phyloP scores from a whole-genome alignment of 2,329 filamentous ascomycete genomes.

The Hypoxylon sp. region DNA sequence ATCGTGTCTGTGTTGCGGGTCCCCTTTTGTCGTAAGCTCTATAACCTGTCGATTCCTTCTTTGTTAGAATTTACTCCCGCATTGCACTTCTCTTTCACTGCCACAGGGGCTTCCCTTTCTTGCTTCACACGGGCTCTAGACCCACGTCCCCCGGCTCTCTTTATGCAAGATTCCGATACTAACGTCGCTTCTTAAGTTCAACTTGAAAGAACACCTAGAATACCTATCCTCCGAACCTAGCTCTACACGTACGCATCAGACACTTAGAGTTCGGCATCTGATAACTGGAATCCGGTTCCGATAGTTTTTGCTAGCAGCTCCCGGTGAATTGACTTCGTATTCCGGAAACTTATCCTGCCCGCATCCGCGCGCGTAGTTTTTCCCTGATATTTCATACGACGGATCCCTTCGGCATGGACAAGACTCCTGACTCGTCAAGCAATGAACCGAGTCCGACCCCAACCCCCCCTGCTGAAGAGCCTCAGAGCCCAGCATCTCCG shows the following conservation, averaged over 20 bases:
- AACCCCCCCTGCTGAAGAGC: conserved; percentile 26
- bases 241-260: conserved; percentile 10
- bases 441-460: conserved; percentile 29
- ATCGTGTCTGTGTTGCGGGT: background rate
- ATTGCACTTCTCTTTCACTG: background rate
- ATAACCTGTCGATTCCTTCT: conserved; percentile 24
- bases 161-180: conserved; percentile 13
- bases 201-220: background rate
- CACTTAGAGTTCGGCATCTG: conserved; percentile 26
- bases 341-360: background rate
- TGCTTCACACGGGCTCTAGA: background rate
- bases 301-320: conserved; percentile 1
- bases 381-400: conserved; percentile 13
- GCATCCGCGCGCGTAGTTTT: conserved; percentile 4
- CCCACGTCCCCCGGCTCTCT: background rate
- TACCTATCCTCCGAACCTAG: background rate
- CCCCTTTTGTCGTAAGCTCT: conserved; percentile 24
- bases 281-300: background rate
- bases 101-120: background rate
- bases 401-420: conserved; percentile 29
- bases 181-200: conserved; percentile 21
- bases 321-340: conserved; percentile 11
- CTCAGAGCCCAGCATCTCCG: conserved; percentile 29
- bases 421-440: conserved; percentile 25
- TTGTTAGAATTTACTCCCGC: conserved; percentile 6